A percentile compares a stretch with the other conserved stretches of the same genome.
These are phyloP conservation scores for Debaryomycetaceae sp. DNA, from an alignment of 1,139 yeast genomes.

Conservation along the genomic window DNA sequence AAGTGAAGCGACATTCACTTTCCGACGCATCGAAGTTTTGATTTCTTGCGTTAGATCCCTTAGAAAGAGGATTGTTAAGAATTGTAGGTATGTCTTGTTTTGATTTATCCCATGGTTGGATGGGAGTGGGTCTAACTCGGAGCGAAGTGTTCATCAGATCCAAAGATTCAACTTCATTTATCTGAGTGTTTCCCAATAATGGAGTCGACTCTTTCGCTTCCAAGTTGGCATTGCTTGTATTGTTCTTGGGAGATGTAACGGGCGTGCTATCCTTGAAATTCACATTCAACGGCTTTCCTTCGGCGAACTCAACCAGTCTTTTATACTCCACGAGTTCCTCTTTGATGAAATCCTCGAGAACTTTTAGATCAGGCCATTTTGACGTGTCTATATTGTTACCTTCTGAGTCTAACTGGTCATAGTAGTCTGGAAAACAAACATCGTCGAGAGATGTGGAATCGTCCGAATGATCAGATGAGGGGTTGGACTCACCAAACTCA, in stretches of 20 bases:
- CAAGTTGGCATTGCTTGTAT: constrained; percentile 2
- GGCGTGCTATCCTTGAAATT: constrained; percentile 24
- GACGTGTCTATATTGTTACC: constrained; percentile 16
- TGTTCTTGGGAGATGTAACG: constrained; percentile 7
- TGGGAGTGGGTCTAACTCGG: constrained; percentile 69
- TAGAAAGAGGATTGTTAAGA: constrained; percentile 13
- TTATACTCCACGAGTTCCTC: constrained; percentile 56
- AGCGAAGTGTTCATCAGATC: constrained; percentile 40
- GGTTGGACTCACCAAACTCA: constrained; percentile 60
- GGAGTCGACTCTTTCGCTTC: constrained; percentile 22
- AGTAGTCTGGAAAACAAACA: constrained; percentile 72
- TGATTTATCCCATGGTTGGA: constrained; percentile 71
- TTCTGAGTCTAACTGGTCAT: constrained; percentile 24
- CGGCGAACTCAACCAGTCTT: constrained; percentile 6
- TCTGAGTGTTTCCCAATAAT: constrained; percentile 36
- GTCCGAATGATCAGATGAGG: constrained; percentile 68
- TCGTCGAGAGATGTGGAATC: constrained; percentile 78
- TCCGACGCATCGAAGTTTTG: constrained; percentile 11
- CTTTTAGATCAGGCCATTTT: constrained; percentile 78
- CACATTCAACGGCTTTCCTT: constrained; percentile 15
- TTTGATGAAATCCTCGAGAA: constrained; percentile 70
- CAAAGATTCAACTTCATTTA: constrained; percentile 64
- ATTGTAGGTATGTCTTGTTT: constrained; percentile 30
- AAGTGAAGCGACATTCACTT: constrained; percentile 63
- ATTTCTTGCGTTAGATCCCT: constrained; percentile 3